phyloP scores from a whole-genome alignment of 1,284 basidiomycete genomes.

The Trametes pubescens region DNA sequence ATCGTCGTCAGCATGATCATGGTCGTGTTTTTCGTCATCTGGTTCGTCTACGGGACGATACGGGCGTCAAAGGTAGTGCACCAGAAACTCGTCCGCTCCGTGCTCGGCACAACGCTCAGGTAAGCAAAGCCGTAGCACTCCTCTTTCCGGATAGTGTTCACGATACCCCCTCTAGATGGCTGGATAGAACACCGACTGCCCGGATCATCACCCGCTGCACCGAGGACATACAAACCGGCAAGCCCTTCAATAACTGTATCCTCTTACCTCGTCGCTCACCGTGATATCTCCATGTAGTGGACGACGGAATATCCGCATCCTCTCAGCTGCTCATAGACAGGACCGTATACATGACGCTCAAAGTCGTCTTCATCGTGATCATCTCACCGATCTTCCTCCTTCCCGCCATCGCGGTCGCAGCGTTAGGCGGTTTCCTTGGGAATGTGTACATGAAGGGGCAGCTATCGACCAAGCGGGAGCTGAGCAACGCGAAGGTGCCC shows the following conservation, averaged over 20 bases:
- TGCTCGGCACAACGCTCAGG: conserved; percentile 65
- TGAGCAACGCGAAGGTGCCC: conserved; percentile 71
- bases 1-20: conserved; percentile 41
- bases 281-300: conserved; percentile 34
- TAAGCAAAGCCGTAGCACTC: conserved; percentile 21
- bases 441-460: conserved; percentile 73
- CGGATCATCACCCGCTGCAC: conserved; percentile 67
- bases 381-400: conserved; percentile 53
- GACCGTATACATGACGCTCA: conserved; percentile 47
- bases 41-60: conserved; percentile 51
- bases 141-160: too few relatives aligned
- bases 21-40: conserved; percentile 41
- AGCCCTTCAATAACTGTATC: too few relatives aligned
- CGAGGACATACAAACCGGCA: conserved; percentile 59
- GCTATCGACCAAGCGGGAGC: conserved; percentile 77
- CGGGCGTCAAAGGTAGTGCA: conserved; percentile 68
- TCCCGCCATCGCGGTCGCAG: conserved; percentile 50
- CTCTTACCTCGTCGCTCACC: background rate
- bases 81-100: conserved; percentile 57
- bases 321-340: conserved; percentile 39
- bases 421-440: conserved; percentile 53
- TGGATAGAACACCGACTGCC: conserved; percentile 68
- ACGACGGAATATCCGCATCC: conserved; percentile 4
- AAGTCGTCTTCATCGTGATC: conserved; percentile 49
- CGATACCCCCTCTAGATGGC: conserved; percentile 47